Percentiles rank a stretch among this genome's conserved stretches.
These are phyloP conservation scores for Fusarium redolens DNA, from an alignment of 2,329 filamentous ascomycete genomes.

Conservation along the genomic window DNA sequence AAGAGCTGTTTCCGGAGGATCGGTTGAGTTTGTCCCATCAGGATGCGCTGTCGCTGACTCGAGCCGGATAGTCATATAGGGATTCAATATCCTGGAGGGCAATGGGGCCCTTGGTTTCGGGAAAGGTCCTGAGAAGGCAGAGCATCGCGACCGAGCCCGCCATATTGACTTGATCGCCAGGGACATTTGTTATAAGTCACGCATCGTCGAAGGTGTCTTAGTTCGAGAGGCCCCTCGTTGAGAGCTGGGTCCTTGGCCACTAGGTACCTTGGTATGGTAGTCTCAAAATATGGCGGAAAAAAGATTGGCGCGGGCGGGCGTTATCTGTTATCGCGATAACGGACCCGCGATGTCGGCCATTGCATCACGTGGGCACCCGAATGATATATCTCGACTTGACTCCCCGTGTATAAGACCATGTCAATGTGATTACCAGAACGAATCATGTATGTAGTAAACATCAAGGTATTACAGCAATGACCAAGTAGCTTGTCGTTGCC, in stretches of 20 bases:
- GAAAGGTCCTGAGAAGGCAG: conserved; percentile 41
- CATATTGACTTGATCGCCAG: conserved; percentile 58
- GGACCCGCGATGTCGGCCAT: conserved; percentile 20
- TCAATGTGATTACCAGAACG: neutral
- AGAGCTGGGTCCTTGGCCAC: conserved; percentile 15
- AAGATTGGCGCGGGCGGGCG: conserved; percentile 23
- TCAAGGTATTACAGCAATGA: neutral
- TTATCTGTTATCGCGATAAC: conserved; percentile 44
- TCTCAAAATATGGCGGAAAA: conserved; percentile 29
- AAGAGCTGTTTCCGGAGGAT: conserved; percentile 11
- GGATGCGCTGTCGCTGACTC: conserved; percentile 36
- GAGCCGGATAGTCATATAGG: conserved; percentile 20
- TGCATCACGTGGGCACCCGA: conserved; percentile 25
- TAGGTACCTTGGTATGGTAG: neutral
- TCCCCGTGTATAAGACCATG: neutral
- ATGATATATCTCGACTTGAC: neutral
- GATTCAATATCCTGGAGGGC: conserved; percentile 31
- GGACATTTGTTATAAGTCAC: conserved; percentile 58
- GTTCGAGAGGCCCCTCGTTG: conserved; percentile 15
- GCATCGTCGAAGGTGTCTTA: conserved; percentile 48
- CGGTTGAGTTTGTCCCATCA: neutral
- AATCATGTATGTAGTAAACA: neutral
- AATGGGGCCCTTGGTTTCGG: conserved; percentile 36
- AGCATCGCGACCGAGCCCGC: conserved; percentile 54
- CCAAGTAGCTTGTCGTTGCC: neutral